Percentiles rank a stretch among this genome's conserved stretches.
Evolutionary conservation across 78 protist genomes (phyloP).

Genomic region (Tieghemostelium lacteum): DNA sequence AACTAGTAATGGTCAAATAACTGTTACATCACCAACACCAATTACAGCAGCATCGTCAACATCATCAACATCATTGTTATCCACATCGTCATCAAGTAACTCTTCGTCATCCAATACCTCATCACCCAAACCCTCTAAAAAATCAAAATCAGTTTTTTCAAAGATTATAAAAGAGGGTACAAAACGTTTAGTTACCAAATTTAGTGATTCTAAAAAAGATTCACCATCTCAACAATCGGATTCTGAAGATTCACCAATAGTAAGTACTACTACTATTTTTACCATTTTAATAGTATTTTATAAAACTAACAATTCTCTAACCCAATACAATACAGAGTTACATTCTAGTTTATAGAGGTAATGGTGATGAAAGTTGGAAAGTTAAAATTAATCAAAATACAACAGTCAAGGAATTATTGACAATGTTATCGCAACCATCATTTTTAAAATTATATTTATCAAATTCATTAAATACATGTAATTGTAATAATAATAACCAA

Average conservation of each 20-base stretch:
- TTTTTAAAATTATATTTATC: slow-evolving; percentile 22
- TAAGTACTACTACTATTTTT: background rate
- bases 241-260: background rate
- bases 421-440: slow-evolving; percentile 43
- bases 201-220: background rate
- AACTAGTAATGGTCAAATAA: background rate
- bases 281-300: background rate
- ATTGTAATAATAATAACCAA: background rate
- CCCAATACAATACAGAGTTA: background rate
- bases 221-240: background rate
- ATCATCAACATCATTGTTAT: slow-evolving; percentile 24
- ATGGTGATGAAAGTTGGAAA: slow-evolving; percentile 74
- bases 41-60: background rate
- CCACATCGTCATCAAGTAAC: slow-evolving; percentile 8
- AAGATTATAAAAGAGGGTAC: slow-evolving; percentile 26
- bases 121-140: background rate
- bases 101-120: background rate
- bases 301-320: background rate
- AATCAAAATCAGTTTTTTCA: slow-evolving; percentile 36
- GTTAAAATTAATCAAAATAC: slow-evolving; percentile 32
- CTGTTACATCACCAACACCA: background rate
- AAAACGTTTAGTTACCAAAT: slow-evolving; percentile 9
- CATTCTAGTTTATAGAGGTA: slow-evolving; percentile 64
- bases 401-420: slow-evolving; percentile 44
- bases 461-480: slow-evolving; percentile 17